Percentiles rank a stretch among this genome's conserved stretches.
phyloP scores from a whole-genome alignment of 2,329 filamentous ascomycete genomes.

The Acephala macrosclerotiorum region DNA sequence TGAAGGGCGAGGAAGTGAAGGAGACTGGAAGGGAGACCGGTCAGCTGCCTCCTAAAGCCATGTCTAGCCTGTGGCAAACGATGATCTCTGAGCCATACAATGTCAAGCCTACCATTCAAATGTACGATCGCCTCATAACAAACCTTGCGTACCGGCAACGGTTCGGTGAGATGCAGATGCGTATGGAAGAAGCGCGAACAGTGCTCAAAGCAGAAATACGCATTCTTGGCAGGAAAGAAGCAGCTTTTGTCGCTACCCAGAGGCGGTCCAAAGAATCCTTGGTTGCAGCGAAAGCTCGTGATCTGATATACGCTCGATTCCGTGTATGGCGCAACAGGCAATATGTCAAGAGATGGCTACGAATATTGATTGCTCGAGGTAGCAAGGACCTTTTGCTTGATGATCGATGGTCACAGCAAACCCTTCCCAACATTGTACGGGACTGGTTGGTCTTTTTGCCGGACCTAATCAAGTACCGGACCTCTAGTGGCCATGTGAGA shows the following conservation, averaged over 20 bases:
- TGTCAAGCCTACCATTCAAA: slow-evolving; percentile 37
- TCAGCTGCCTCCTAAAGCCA: slow-evolving; percentile 32
- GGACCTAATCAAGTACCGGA: slow-evolving; percentile 4
- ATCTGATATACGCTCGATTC: slow-evolving; percentile 15
- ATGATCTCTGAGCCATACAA: slow-evolving; percentile 43
- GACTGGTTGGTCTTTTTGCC: slow-evolving; percentile 20
- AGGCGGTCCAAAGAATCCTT: slow-evolving; percentile 4
- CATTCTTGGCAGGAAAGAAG: slow-evolving; percentile 6
- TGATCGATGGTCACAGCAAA: slow-evolving; percentile 15
- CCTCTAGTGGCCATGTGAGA: background rate
- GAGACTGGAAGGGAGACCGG: slow-evolving; percentile 20
- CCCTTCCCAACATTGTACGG: slow-evolving; percentile 13
- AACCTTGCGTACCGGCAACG: slow-evolving; percentile 27
- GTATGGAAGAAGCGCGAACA: slow-evolving; percentile 31
- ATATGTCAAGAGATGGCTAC: slow-evolving; percentile 27
- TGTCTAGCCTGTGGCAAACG: slow-evolving; percentile 38
- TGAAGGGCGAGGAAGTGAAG: background rate
- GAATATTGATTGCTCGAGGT: slow-evolving; percentile 13
- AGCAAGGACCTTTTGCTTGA: background rate
- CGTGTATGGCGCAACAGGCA: slow-evolving; percentile 24
- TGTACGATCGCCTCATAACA: slow-evolving; percentile 39
- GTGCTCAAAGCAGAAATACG: slow-evolving; percentile 19
- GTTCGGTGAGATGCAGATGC: slow-evolving; percentile 28
- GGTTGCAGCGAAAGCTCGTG: slow-evolving; percentile 5
- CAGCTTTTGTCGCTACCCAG: background rate